phyloP scores from a whole-genome alignment of 192 early-diverging fungal species.

The Spinellus fusiger region DNA sequence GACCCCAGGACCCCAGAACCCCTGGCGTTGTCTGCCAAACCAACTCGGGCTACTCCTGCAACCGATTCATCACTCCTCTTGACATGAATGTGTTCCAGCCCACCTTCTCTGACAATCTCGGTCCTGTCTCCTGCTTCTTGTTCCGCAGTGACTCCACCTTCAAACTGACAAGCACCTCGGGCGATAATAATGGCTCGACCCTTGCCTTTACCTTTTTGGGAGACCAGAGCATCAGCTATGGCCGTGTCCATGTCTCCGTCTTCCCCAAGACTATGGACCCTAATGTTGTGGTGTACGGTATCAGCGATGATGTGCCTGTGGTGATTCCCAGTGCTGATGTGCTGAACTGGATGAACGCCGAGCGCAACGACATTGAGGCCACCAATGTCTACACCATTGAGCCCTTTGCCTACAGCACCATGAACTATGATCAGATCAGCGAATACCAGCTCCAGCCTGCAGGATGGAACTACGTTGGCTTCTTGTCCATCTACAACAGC shows the following conservation, averaged over 20 bases:
- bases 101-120: slow-evolving; percentile 22
- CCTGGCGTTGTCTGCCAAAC: slow-evolving; percentile 25
- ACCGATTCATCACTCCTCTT: slow-evolving; percentile 6
- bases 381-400: slow-evolving; percentile 23
- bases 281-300: slow-evolving; percentile 14
- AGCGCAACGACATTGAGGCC: slow-evolving; percentile 26
- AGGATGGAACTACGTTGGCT: slow-evolving; percentile 32
- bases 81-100: slow-evolving; percentile 23
- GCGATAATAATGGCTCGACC: slow-evolving; percentile 24
- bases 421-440: slow-evolving; percentile 18
- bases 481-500: slow-evolving; percentile 25
- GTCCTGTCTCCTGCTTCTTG: slow-evolving; percentile 19
- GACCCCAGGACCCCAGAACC: slow-evolving; percentile 3
- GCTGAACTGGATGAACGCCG: slow-evolving; percentile 19
- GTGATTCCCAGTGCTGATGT: slow-evolving; percentile 9
- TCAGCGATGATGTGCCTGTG: slow-evolving; percentile 2
- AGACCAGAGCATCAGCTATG: slow-evolving; percentile 9
- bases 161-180: slow-evolving; percentile 22
- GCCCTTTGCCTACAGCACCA: slow-evolving; percentile 21
- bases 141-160: slow-evolving; percentile 17
- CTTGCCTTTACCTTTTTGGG: slow-evolving; percentile 27
- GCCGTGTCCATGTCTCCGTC: slow-evolving; percentile 23
- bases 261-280: slow-evolving; percentile 30
- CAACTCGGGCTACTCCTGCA: slow-evolving; percentile 16
- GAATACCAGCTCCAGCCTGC: slow-evolving; percentile 21